Base-by-base conservation (phyloP, 768 basidiomycete species). In the Calocybe indica region DNA sequence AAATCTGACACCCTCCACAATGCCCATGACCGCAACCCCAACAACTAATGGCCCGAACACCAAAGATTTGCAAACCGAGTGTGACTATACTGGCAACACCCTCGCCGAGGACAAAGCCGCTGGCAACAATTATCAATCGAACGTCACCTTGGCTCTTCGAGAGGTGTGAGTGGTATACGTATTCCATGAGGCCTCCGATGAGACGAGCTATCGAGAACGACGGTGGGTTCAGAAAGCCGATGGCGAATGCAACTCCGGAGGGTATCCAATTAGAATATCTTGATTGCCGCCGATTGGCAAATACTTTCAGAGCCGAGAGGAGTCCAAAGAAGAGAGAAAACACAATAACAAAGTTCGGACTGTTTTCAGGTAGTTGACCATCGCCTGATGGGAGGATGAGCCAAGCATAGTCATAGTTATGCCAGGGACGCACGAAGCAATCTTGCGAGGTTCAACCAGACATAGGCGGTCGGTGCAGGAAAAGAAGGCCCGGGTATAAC, bases 101-200 rank as follows among this genome's bases (percentile, higher is more conserved):
- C 62, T 98, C 95, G 13, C 95, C 95, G 12, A 98, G 71, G 22
- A 98, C 94, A 62, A 98, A 96, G 3, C 95, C 95, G 62, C 88
- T 92, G 6, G 94, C 95, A 36, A 95, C 73, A 22, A 97, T 80
- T 57, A 98, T 85, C 33, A 94, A 67, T 31, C 78, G 71, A 49
- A 92, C 89, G 50, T 85, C 84, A 47, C 72, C 71, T 28, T 67
- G 66, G 50, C 78, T 75, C 51, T 72, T 78, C 22, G 73, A 70
- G 57, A 71, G 66, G 34, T 71, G 67, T 22, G 67, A 75, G 51
- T 80, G 76, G 57, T 84, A 91, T 28, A 79, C 60, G 56, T 85
- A 80, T 56, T 95, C 92, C 53, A 89, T 65, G 52, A 88, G 62
- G 2, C 95, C 95, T 34, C 95, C 95, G 46, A 95, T 74, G 30